Evolutionary conservation across 768 basidiomycete genomes (phyloP).

Genomic region (Naematelia encephala): DNA sequence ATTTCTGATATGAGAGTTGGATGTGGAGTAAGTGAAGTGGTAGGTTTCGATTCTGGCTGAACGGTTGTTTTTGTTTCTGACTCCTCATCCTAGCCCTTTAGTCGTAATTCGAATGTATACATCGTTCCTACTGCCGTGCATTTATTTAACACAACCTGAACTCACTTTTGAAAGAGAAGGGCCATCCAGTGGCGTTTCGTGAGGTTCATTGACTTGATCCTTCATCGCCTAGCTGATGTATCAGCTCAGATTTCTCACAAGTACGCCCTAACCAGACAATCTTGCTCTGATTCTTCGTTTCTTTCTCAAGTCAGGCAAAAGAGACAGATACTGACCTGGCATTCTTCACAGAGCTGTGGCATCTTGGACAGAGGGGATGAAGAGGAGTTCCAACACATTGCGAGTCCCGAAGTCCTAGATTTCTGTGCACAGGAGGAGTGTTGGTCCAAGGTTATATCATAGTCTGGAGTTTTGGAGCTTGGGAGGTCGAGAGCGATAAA

Average conservation of each 20-base stretch:
- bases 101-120: neutral
- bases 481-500: neutral
- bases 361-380: neutral
- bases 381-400: neutral
- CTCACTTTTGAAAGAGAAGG: neutral
- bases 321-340: neutral
- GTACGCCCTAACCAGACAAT: no score
- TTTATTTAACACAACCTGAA: no score
- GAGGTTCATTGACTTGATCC: no score
- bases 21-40: neutral
- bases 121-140: no score
- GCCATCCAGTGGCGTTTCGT: neutral
- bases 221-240: no score
- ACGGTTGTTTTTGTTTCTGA: neutral
- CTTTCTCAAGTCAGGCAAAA: no score
- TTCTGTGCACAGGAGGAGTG: neutral
- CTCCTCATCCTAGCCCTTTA: neutral
- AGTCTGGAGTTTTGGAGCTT: neutral
- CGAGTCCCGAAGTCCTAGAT: neutral
- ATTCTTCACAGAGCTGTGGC: neutral
- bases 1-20: neutral
- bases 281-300: no score
- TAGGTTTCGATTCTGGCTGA: neutral
- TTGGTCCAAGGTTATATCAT: no score
- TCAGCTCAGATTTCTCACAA: no score